Percentiles rank a stretch among this genome's conserved stretches.
These are phyloP conservation scores for Cercospora beticola DNA, from an alignment of 2,329 filamentous ascomycete genomes.

Conservation along the genomic window DNA sequence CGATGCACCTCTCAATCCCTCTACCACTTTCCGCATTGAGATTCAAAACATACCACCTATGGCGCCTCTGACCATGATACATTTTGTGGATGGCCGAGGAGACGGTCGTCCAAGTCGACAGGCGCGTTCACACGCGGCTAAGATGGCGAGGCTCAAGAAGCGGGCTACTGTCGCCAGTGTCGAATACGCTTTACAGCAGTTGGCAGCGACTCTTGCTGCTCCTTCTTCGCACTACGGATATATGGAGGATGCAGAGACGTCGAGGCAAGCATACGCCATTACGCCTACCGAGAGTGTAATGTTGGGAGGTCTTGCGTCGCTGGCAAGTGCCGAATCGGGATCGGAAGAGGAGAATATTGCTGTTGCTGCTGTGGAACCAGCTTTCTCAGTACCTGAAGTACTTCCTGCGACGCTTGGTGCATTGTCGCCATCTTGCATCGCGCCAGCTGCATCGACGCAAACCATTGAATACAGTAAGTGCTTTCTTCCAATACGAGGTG, in stretches of 20 bases:
- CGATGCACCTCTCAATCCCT: background rate
- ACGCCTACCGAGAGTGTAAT: background rate
- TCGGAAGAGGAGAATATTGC: background rate
- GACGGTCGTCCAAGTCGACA: background rate
- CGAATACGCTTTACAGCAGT: background rate
- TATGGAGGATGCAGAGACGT: background rate
- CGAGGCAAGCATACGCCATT: background rate
- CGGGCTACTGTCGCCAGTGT: background rate
- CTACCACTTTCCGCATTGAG: background rate
- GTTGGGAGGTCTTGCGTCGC: background rate
- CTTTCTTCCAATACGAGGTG: background rate
- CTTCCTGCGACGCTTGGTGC: background rate
- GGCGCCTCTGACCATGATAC: background rate
- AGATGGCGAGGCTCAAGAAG: slow-evolving; percentile 1
- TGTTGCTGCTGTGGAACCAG: background rate
- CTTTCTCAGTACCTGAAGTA: background rate
- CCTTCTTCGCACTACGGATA: background rate
- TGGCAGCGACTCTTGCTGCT: background rate
- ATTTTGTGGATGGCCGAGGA: background rate
- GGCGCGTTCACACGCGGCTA: background rate
- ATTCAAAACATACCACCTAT: background rate
- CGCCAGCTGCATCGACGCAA: background rate
- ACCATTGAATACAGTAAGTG: background rate
- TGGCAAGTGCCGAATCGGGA: background rate
- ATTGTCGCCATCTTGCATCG: background rate